Conservation (phyloP, 768 basidiomycete genomes). For the Kondoa malvinella region DNA sequence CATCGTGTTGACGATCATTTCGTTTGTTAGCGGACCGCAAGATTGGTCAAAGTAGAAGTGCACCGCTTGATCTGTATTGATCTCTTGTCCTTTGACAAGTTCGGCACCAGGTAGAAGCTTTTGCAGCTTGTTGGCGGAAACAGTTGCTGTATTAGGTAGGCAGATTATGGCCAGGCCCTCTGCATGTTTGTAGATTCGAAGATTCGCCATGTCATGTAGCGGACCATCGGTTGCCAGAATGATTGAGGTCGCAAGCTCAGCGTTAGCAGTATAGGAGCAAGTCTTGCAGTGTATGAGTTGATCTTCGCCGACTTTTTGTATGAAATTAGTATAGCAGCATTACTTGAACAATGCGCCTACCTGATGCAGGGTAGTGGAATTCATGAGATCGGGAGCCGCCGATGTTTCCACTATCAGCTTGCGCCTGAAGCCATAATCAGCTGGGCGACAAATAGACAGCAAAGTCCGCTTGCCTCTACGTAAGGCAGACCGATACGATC, state of each 20-base stretch:
- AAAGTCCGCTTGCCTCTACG: slow-evolving; percentile 10
- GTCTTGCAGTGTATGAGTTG: slow-evolving; percentile 9
- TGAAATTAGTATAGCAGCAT: neutral
- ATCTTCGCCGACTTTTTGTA: slow-evolving; percentile 16
- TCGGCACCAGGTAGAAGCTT: too few species aligned
- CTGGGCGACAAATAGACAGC: neutral
- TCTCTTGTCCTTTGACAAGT: too few species aligned
- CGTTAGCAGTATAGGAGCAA: slow-evolving; percentile 12
- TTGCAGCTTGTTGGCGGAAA: too few species aligned
- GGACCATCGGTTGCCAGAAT: slow-evolving; percentile 4
- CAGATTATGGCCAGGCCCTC: too few species aligned
- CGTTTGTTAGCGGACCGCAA: slow-evolving; percentile 8
- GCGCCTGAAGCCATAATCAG: too few species aligned
- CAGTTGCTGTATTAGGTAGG: too few species aligned
- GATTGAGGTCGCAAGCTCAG: slow-evolving; percentile 10
- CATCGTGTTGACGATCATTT: slow-evolving; percentile 1
- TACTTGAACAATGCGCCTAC: neutral
- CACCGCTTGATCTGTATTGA: too few species aligned
- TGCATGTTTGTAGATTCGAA: too few species aligned
- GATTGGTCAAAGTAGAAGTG: slow-evolving; percentile 13
- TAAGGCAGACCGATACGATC: slow-evolving; percentile 14
- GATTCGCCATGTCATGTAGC: too few species aligned
- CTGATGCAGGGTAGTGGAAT: slow-evolving; percentile 13
- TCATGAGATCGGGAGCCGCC: slow-evolving; percentile 16
- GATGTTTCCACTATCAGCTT: slow-evolving; percentile 18